Conservation (phyloP, 441 rosid genomes). For the Syzygium malaccense region DNA sequence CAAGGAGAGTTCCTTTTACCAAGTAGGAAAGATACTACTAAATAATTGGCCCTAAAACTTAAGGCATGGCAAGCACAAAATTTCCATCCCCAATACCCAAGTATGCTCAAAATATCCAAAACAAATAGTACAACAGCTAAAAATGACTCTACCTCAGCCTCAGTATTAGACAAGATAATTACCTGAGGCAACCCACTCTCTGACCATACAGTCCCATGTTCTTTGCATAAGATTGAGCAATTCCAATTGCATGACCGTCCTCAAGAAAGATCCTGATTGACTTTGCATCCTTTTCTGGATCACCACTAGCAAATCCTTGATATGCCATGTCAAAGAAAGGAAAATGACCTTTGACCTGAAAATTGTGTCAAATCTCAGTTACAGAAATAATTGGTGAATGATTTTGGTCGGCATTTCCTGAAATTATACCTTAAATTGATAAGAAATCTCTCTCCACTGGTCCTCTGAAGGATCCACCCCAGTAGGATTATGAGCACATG, state of each 20-base stretch:
- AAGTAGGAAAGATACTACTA: neutral
- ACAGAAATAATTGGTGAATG: neutral
- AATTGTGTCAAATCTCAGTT: neutral
- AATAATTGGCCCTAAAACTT: neutral
- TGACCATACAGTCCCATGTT: constrained; percentile 99
- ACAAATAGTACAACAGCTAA: neutral
- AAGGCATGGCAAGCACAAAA: neutral
- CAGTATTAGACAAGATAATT: constrained; percentile 5
- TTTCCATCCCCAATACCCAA: neutral
- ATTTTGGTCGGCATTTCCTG: neutral
- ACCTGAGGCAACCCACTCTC: constrained; percentile 97
- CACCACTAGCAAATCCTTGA: constrained; percentile 99
- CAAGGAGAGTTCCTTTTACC: neutral
- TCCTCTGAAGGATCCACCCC: constrained; percentile 96
- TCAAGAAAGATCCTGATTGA: constrained; percentile 87
- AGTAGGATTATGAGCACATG: constrained; percentile 99
- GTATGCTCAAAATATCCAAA: neutral
- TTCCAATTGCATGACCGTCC: constrained; percentile 87
- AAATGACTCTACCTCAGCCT: neutral
- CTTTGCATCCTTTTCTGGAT: constrained; percentile 91
- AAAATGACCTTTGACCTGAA: constrained; percentile 78
- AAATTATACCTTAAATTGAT: constrained; percentile 60
- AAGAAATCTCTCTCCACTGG: constrained; percentile 92
- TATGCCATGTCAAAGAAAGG: constrained; percentile 97
- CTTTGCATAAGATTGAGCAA: constrained; percentile 92